A percentile compares a stretch with the other conserved stretches of the same genome.
Conservation (phyloP, 23 red algal species). For the Chondrus crispus region DNA sequence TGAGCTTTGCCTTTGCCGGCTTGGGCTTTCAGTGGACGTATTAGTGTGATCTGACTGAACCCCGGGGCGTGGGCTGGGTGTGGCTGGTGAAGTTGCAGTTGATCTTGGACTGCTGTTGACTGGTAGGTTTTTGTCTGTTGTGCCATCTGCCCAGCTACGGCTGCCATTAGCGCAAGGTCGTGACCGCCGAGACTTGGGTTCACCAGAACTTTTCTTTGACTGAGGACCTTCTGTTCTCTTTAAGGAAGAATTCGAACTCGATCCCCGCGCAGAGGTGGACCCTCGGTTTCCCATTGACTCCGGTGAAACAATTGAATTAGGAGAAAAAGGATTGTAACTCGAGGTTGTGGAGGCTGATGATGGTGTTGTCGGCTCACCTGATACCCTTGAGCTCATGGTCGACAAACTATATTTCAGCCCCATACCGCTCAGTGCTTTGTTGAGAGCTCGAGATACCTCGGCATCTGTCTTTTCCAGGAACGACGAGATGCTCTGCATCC, state of each 20-base stretch:
- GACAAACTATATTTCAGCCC: constrained; percentile 14
- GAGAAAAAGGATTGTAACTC: not conserved
- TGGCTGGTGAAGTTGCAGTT: not conserved
- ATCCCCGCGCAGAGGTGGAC: not conserved
- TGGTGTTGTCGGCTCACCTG: not conserved
- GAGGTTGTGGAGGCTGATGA: too few relatives aligned
- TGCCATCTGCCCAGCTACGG: not conserved
- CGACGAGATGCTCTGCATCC: constrained; percentile 35
- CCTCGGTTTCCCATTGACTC: too few relatives aligned
- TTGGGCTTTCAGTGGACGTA: not conserved
- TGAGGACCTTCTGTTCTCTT: not conserved
- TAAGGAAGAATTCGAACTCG: not conserved
- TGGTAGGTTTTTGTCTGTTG: too few relatives aligned
- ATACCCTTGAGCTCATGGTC: not conserved
- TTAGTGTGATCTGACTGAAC: not conserved
- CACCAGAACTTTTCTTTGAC: not conserved
- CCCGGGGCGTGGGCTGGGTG: not conserved
- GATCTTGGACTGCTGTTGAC: not conserved
- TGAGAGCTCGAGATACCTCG: constrained; percentile 57
- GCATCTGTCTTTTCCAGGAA: constrained; percentile 64
- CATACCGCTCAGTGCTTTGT: constrained; percentile 61
- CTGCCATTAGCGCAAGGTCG: not conserved
- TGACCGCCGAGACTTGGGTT: not conserved
- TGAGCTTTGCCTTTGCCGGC: not conserved
- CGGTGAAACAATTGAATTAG: not conserved